Percentiles rank a stretch among this genome's conserved stretches.
Conservation (phyloP, 768 basidiomycete species). For the Russula sp. region DNA sequence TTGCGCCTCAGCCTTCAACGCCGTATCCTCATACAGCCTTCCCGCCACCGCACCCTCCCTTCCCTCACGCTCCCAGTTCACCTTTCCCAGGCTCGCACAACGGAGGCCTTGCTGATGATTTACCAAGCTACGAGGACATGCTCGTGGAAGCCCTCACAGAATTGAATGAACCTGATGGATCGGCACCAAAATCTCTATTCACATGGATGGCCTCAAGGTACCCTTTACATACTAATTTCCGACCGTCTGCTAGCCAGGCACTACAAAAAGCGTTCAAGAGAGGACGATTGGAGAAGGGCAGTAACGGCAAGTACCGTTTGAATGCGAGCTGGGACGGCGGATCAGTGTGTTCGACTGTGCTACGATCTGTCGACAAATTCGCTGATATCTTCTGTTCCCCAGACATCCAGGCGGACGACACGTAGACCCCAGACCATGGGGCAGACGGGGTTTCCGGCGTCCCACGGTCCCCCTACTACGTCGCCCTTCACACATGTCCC, state of each 20-base stretch:
- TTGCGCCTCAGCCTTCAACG: slow-evolving; percentile 29
- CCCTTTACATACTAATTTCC: slow-evolving; percentile 82
- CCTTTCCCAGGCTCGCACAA: slow-evolving; percentile 26
- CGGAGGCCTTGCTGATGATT: slow-evolving; percentile 38
- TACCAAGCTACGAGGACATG: slow-evolving; percentile 91
- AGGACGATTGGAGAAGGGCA: slow-evolving; percentile 71
- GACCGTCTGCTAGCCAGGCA: slow-evolving; percentile 85
- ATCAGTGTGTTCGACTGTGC: slow-evolving; percentile 47
- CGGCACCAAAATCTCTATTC: slow-evolving; percentile 78
- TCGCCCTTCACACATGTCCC: slow-evolving; percentile 18
- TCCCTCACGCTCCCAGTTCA: slow-evolving; percentile 25
- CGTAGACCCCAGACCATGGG: slow-evolving; percentile 64
- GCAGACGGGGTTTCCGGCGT: slow-evolving; percentile 27
- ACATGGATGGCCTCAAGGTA: slow-evolving; percentile 79
- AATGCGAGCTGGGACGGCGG: slow-evolving; percentile 79
- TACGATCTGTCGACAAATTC: too few species aligned
- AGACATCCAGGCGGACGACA: slow-evolving; percentile 76
- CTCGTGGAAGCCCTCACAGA: slow-evolving; percentile 73
- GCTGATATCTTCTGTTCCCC: slow-evolving; percentile 3
- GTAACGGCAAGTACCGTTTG: slow-evolving; percentile 67
- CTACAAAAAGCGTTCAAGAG: slow-evolving; percentile 81
- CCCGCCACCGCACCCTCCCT: slow-evolving; percentile 29
- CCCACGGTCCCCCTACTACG: slow-evolving; percentile 1
- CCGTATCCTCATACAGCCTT: slow-evolving; percentile 35
- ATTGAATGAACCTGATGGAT: slow-evolving; percentile 64